These are phyloP conservation scores for Globisporangium camurandrum DNA, from an alignment of 352 stramenopile species.

Conservation along the genomic window DNA sequence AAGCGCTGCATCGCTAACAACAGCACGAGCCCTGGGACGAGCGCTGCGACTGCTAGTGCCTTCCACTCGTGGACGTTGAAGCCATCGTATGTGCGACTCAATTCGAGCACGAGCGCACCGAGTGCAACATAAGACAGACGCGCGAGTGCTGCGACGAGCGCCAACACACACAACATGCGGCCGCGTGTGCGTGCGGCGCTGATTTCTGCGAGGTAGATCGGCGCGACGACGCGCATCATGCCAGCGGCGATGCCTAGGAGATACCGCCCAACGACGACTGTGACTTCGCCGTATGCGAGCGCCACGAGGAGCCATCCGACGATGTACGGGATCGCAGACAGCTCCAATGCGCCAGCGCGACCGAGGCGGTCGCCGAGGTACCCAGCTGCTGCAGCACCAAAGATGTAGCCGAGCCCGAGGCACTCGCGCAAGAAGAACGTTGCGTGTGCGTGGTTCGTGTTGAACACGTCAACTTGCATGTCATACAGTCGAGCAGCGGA, in stretches of 20 bases:
- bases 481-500: conserved; percentile 67
- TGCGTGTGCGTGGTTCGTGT: conserved; percentile 54
- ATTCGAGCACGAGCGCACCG: conserved; percentile 46
- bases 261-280: conserved; percentile 57
- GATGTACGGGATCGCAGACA: conserved; percentile 62
- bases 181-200: conserved; percentile 47
- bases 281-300: conserved; percentile 57
- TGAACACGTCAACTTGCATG: conserved; percentile 81
- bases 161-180: conserved; percentile 40
- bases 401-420: conserved; percentile 49
- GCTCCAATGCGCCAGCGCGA: conserved; percentile 59
- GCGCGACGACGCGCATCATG: conserved; percentile 55
- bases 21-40: conserved; percentile 41
- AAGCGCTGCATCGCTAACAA: conserved; percentile 60
- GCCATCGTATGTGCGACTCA: conserved; percentile 56
- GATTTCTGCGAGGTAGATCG: conserved; percentile 69
- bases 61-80: conserved; percentile 85
- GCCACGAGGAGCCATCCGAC: conserved; percentile 67
- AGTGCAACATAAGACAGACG: conserved; percentile 44
- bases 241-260: conserved; percentile 43
- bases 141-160: conserved; percentile 29
- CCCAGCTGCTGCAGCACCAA: conserved; percentile 46
- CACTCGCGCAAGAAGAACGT: conserved; percentile 67
- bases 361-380: conserved; percentile 60
- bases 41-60: conserved; percentile 39